Evolutionary conservation across 352 stramenopile species (phyloP).

Genomic region (Phytophthora brassicae): DNA sequence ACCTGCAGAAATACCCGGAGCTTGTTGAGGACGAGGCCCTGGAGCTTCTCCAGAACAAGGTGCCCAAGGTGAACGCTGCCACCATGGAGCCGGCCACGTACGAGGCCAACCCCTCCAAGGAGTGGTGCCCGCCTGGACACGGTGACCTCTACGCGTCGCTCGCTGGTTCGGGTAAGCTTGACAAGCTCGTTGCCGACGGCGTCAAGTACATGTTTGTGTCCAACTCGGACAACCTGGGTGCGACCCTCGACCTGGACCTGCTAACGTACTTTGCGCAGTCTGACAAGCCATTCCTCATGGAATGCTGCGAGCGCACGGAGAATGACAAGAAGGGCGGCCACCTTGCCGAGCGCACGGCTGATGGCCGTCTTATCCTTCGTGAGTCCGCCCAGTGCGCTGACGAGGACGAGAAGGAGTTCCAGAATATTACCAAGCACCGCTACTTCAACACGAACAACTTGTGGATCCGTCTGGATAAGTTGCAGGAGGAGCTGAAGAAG

Average conservation of each 20-base stretch:
- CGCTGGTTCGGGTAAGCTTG: constrained; percentile 81
- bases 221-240: constrained; percentile 89
- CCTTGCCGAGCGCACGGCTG: constrained; percentile 90
- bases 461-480: constrained; percentile 88
- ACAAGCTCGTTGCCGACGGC: constrained; percentile 82
- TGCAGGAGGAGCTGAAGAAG: constrained; percentile 76
- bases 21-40: constrained; percentile 94
- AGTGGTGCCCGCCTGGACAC: constrained; percentile 87
- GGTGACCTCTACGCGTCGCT: constrained; percentile 87
- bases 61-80: constrained; percentile 93
- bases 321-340: constrained; percentile 99
- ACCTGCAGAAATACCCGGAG: constrained; percentile 88
- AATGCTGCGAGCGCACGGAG: constrained; percentile 97
- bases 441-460: constrained; percentile 92
- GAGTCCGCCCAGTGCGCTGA: constrained; percentile 89
- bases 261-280: constrained; percentile 91
- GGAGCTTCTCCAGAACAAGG: constrained; percentile 99
- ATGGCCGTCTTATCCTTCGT: constrained; percentile 95
- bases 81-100: constrained; percentile 76
- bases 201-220: constrained; percentile 92
- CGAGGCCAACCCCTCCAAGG: constrained; percentile 68
- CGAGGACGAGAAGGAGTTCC: constrained; percentile 78
- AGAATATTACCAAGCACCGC: constrained; percentile 87
- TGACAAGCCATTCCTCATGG: constrained; percentile 89
- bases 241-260: constrained; percentile 80